phyloP scores from a whole-genome alignment of 2,329 filamentous ascomycete species.

The Aplosporella prunicola region DNA sequence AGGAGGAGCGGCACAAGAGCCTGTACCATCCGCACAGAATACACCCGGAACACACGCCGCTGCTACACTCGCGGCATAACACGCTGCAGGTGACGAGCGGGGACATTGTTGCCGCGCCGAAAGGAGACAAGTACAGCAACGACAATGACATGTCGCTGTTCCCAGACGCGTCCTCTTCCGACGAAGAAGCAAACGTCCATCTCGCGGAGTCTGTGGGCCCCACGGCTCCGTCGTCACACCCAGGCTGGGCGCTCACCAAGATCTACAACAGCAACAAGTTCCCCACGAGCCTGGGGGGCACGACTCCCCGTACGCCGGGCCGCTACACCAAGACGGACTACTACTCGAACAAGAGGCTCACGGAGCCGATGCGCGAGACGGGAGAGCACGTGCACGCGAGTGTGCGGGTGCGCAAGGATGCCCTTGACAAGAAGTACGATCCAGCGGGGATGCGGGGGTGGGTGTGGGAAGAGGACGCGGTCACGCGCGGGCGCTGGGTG shows the following conservation, averaged over 20 bases:
- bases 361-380: slow-evolving; percentile 12
- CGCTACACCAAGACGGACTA: slow-evolving; percentile 9
- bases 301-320: slow-evolving; percentile 11
- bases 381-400: slow-evolving; percentile 14
- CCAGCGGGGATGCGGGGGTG: neutral
- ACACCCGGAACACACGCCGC: too few species aligned
- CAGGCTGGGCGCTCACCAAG: slow-evolving; percentile 12
- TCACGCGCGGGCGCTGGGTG: neutral
- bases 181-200: neutral
- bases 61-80: neutral
- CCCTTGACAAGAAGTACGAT: neutral
- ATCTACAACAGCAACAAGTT: slow-evolving; percentile 11
- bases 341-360: slow-evolving; percentile 4
- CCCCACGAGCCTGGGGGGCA: slow-evolving; percentile 11
- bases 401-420: slow-evolving; percentile 12
- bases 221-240: too few species aligned
- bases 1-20: neutral
- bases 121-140: neutral
- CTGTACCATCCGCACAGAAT: too few species aligned
- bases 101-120: neutral
- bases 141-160: neutral
- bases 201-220: too few species aligned
- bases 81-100: neutral
- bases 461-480: neutral
- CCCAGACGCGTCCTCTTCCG: neutral